Percentiles rank a stretch among this genome's conserved stretches.
These are phyloP conservation scores for Pterula multifida DNA, from an alignment of 1,284 basidiomycete species.

Conservation along the genomic window DNA sequence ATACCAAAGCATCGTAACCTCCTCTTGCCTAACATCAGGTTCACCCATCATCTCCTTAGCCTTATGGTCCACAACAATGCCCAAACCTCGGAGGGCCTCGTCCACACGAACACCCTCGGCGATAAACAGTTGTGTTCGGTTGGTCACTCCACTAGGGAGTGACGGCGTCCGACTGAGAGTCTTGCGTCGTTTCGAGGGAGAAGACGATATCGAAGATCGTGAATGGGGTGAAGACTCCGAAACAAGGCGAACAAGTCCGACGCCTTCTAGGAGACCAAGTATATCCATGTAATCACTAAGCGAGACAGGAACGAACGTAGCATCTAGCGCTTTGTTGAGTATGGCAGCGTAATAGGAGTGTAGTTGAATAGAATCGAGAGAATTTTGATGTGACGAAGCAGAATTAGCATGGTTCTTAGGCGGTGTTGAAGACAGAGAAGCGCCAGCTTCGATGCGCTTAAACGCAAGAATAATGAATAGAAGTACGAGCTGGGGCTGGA, in stretches of 20 bases:
- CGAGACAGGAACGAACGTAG: slow-evolving; percentile 50
- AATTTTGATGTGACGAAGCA: slow-evolving; percentile 15
- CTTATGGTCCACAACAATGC: slow-evolving; percentile 25
- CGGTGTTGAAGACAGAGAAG: slow-evolving; percentile 35
- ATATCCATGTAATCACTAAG: slow-evolving; percentile 68
- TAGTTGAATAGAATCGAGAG: slow-evolving; percentile 45
- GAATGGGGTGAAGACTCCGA: slow-evolving; percentile 21
- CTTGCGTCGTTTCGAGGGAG: slow-evolving; percentile 21
- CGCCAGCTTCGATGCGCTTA: slow-evolving; percentile 43
- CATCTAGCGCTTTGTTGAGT: slow-evolving; percentile 40
- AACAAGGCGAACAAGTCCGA: slow-evolving; percentile 44
- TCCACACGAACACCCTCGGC: slow-evolving; percentile 46
- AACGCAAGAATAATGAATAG: slow-evolving; percentile 51
- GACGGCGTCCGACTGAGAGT: slow-evolving; percentile 44
- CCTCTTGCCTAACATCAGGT: slow-evolving; percentile 48
- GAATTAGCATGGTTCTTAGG: slow-evolving; percentile 34
- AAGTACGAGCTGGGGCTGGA: slow-evolving; percentile 61
- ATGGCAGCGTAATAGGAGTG: slow-evolving; percentile 51
- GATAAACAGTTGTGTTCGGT: slow-evolving; percentile 35
- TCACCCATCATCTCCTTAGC: slow-evolving; percentile 11
- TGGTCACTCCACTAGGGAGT: slow-evolving; percentile 33
- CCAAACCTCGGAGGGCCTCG: slow-evolving; percentile 54
- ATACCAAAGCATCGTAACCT: slow-evolving; percentile 56
- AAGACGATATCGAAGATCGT: slow-evolving; percentile 18
- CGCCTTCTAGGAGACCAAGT: slow-evolving; percentile 56